Base-by-base conservation (phyloP, 495 filamentous ascomycete species). In the Neurospora cerealis region DNA sequence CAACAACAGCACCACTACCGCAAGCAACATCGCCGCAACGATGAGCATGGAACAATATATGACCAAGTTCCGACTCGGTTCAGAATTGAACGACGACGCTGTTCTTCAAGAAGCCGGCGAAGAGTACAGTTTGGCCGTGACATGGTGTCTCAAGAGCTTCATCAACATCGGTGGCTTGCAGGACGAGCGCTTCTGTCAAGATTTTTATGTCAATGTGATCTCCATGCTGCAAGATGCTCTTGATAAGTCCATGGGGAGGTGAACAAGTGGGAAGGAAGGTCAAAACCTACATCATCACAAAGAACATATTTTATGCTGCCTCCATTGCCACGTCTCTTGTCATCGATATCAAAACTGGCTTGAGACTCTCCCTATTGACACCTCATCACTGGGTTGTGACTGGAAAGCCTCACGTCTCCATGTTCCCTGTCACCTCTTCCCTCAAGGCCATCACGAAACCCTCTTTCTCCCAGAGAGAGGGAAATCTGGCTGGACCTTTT, bases 191-290 rank as follows among this genome's bases (percentile, higher is more conserved):
- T 76, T 76, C 36, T 76, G 74, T 37, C 74, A 73, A 15, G 24
- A 71, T 0, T 74, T 77, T 66, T 72, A 73, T 34, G 72, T 44
- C 15, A 54, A 72, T 7, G 76, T 77, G 1, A 60, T 75, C 5
- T 72, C 62, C 11, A 60, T 44, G 72, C 21, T 77, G 5, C 44
- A 75, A 9, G 69, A 75, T 21, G 74, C 46, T 1, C 10, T 24
- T 0, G 21, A 54, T 4, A 54, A 28, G 46, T 5, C 46, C 4
- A 28, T 54, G n/a, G n/a, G 3, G 0, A 2, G 10, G 11, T 21
- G 6, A 46, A 2, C 8, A 48, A 21, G 19, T 15, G 32, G 32
- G 32, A 32, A 32, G 32, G 32, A 32, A 32, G 32, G 32, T 32
- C 32, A 32, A 32, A 32, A 32, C 32, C 32, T 32, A 3, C 32